Evolutionary conservation across 495 filamentous ascomycete genomes (phyloP).

Genomic region (Neurospora sp.): DNA sequence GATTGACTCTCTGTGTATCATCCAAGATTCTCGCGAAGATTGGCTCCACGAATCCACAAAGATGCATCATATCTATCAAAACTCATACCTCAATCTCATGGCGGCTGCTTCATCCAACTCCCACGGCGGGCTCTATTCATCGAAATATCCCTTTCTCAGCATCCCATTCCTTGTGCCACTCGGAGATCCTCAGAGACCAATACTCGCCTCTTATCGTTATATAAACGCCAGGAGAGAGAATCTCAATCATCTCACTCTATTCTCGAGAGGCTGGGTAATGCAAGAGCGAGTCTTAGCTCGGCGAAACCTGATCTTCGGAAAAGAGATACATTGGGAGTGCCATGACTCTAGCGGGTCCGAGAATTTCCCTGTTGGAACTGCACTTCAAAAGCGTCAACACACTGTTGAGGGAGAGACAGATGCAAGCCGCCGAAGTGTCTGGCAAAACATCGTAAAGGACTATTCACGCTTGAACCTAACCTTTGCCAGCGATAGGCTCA

Average conservation of each 20-base stretch:
- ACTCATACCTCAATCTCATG: constrained; percentile 12
- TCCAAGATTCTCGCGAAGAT: constrained; percentile 22
- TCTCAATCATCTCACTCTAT: neutral
- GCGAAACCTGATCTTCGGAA: neutral
- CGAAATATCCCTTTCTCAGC: neutral
- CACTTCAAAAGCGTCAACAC: neutral
- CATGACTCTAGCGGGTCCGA: neutral
- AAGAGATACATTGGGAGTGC: neutral
- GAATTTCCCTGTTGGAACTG: neutral
- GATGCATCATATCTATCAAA: constrained; percentile 21
- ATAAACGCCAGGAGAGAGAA: neutral
- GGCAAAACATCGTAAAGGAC: neutral
- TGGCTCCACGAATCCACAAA: constrained; percentile 18
- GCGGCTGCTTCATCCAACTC: neutral
- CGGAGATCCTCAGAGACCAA: neutral
- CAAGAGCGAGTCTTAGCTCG: neutral
- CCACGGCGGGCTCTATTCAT: neutral
- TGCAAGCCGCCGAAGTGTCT: neutral
- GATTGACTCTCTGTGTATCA: constrained; percentile 29
- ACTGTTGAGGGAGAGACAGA: neutral
- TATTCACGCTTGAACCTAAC: neutral
- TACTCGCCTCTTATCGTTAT: neutral
- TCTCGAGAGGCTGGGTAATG: neutral
- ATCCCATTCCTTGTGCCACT: neutral
- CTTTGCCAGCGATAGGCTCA: neutral